Evolutionary conservation across 2,329 filamentous ascomycete genomes (phyloP), one percentile per base, ranked within the genome.

Genomic region (Pyrenochaeta sp.): DNA sequence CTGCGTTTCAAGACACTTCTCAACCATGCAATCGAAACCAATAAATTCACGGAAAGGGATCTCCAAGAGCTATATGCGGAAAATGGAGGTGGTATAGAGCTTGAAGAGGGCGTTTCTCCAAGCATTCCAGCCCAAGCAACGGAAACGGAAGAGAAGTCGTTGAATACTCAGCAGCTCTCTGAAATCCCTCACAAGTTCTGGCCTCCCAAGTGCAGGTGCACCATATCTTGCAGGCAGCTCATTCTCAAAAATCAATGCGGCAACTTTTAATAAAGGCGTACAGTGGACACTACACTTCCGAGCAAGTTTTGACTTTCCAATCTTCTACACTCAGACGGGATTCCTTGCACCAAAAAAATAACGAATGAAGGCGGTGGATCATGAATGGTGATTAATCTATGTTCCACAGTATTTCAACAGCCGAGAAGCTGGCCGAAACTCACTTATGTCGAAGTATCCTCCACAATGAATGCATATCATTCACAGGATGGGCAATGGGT

Each of bases 61-160:
- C 41, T 64, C 0, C 40, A 30, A 2, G 53, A 63, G 30, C 20
- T 68, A 0, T 69, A 69, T 23, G 49, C 27, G 1, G 62, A 67
- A 2, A 47, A 53, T 14, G 43, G 32, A 1, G 67, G 65, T 1
- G 66, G 67, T 1, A 15, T 68, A 1, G 37, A 58, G n/a, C 41
- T 68, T 5, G 48, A 49, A 0, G 46, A 60, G 4, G 29, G 4
- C 21, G 44, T 42, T 15, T 14, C 33, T 3, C 58, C 36, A 18
- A 47, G 47, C 2, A 11, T 54, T 15, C 15, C 15, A 11, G 29
- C 15, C 29, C 7, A n/a, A 18, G 43, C 11, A 17, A 20, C 10
- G 15, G 36, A 45, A 14, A 20, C 10, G 15, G 40, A 45, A 14
- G 30, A 40, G n/a, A 15, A 1, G 2, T 6, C 11, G 12, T 14